A percentile compares a stretch with the other conserved stretches of the same genome.
These are phyloP conservation scores for Penicillium sp. DNA, from an alignment of 2,329 filamentous ascomycete genomes.

Conservation along the genomic window DNA sequence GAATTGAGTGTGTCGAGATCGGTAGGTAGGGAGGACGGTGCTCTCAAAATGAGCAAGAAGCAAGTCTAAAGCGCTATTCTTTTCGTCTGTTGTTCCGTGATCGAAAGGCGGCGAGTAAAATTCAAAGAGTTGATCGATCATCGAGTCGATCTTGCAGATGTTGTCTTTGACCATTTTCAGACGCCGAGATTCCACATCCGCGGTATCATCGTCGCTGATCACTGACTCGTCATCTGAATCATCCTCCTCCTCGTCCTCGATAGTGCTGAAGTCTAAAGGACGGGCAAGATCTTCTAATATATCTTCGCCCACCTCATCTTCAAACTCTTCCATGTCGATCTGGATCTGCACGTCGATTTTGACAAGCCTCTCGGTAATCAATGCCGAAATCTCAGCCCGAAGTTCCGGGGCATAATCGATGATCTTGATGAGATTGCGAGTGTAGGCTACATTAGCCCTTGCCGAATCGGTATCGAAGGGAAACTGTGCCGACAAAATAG, in stretches of 20 bases:
- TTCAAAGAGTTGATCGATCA: constrained; percentile 82
- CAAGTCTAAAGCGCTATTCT: constrained; percentile 70
- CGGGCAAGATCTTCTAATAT: constrained; percentile 49
- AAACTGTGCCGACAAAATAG: constrained; percentile 65
- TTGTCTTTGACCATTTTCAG: constrained; percentile 72
- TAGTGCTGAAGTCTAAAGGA: constrained; percentile 36
- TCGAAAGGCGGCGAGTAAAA: constrained; percentile 73
- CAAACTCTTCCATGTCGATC: constrained; percentile 84
- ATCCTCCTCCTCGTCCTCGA: constrained; percentile 36
- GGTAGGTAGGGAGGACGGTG: constrained; percentile 85
- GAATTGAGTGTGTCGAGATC: constrained; percentile 91
- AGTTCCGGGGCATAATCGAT: constrained; percentile 74
- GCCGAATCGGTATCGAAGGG: constrained; percentile 73
- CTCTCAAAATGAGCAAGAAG: constrained; percentile 81
- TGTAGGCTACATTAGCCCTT: constrained; percentile 79
- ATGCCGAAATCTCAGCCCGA: constrained; percentile 72
- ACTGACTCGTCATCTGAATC: constrained; percentile 65
- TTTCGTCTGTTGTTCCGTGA: constrained; percentile 63
- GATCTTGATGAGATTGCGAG: constrained; percentile 75
- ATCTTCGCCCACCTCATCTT: constrained; percentile 77
- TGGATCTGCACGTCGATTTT: constrained; percentile 96
- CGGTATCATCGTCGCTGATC: constrained; percentile 56
- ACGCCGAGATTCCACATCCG: constrained; percentile 43
- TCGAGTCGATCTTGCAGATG: constrained; percentile 84
- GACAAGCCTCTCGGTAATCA: constrained; percentile 81